phyloP scores from a whole-genome alignment of 139 green algal genomes.

The Nannochloris sp. region DNA sequence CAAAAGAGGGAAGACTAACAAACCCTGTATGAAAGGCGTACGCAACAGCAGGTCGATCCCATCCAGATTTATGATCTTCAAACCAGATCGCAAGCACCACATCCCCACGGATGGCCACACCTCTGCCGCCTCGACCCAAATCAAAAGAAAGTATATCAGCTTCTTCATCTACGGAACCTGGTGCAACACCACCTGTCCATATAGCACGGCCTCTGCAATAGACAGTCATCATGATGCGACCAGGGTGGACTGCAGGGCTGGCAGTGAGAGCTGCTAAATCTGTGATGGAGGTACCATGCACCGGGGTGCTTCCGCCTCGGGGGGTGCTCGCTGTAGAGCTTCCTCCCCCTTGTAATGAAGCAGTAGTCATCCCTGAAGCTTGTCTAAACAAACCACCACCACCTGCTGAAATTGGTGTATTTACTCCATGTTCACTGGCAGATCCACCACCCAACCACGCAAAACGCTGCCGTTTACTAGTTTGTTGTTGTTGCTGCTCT shows the following conservation, averaged over 20 bases:
- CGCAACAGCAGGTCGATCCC: constrained; percentile 24
- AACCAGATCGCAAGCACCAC: constrained; percentile 41
- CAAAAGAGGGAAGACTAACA: too few relatives aligned
- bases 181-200: constrained; percentile 11
- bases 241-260: not conserved
- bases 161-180: constrained; percentile 1
- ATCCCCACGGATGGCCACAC: constrained; percentile 21
- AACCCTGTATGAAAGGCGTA: constrained; percentile 44
- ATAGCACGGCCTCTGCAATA: constrained; percentile 24
- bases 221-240: constrained; percentile 15
- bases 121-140: constrained; percentile 12
- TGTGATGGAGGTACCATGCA: too few relatives aligned
- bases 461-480: too few relatives aligned
- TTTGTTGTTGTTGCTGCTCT: not conserved
- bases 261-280: not conserved
- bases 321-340: not conserved
- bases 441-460: too few relatives aligned
- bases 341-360: not conserved
- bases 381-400: too few relatives aligned
- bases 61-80: constrained; percentile 23
- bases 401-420: too few relatives aligned
- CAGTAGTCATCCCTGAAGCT: too few relatives aligned
- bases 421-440: too few relatives aligned
- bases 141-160: constrained; percentile 6
- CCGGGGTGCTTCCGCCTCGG: too few relatives aligned